These are phyloP conservation scores for Mytilinidion resinicola DNA, from an alignment of 495 filamentous ascomycete genomes.

Conservation along the genomic window DNA sequence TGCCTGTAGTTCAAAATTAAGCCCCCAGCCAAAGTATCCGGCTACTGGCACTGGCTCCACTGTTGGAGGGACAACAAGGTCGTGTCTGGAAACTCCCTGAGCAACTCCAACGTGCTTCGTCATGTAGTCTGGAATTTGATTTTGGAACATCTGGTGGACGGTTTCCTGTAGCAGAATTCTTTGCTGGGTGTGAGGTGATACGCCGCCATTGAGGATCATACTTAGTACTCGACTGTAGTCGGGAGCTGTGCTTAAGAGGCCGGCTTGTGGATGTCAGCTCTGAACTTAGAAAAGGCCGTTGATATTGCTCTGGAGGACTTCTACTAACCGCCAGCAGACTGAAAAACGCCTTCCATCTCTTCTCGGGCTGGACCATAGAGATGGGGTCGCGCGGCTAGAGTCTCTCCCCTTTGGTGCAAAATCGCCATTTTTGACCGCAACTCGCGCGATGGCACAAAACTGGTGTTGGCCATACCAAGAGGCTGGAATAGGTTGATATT, in stretches of 20 bases:
- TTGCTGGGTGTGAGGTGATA: slow-evolving; percentile 39
- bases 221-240: no score
- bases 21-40: slow-evolving; percentile 45
- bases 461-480: slow-evolving; percentile 47
- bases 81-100: not conserved
- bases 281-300: no score
- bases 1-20: slow-evolving; percentile 18
- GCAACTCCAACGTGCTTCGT: no score
- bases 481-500: slow-evolving; percentile 52
- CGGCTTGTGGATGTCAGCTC: no score
- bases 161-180: slow-evolving; percentile 45
- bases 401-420: slow-evolving; percentile 42
- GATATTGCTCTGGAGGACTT: no score
- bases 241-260: no score
- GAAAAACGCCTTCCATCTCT: slow-evolving; percentile 38
- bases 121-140: slow-evolving; percentile 48
- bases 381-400: slow-evolving; percentile 47
- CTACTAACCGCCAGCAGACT: slow-evolving; percentile 45
- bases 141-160: slow-evolving; percentile 53
- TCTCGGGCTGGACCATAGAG: slow-evolving; percentile 18
- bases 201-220: slow-evolving; percentile 34
- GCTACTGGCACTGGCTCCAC: slow-evolving; percentile 41
- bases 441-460: slow-evolving; percentile 47
- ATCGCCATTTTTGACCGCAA: slow-evolving; percentile 47
- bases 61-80: slow-evolving; percentile 38